phyloP scores from a whole-genome alignment of 352 stramenopile genomes.

The Aphanomyces invadans region DNA sequence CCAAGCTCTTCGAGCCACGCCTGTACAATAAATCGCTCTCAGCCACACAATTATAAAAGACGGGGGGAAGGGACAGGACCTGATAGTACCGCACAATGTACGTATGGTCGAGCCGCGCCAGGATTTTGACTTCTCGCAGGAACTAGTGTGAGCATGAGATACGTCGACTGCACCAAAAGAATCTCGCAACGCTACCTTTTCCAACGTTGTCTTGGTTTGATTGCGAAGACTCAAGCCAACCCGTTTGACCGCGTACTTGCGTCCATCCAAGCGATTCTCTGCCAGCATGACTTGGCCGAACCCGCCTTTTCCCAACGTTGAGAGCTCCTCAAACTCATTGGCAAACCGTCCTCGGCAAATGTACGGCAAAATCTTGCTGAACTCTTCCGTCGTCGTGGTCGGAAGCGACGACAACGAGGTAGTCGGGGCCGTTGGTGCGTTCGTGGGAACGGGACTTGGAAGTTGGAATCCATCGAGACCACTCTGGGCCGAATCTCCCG shows the following conservation, averaged over 20 bases:
- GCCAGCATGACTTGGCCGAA: slow-evolving; percentile 93
- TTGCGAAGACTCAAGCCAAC: slow-evolving; percentile 76
- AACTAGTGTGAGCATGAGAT: slow-evolving; percentile 61
- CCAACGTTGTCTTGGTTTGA: slow-evolving; percentile 85
- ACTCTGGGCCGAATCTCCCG: not conserved
- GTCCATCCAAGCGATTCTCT: slow-evolving; percentile 89
- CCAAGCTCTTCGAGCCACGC: slow-evolving; percentile 86
- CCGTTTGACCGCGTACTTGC: slow-evolving; percentile 91
- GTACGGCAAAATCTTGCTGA: slow-evolving; percentile 54
- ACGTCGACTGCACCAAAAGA: no score
- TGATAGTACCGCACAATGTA: slow-evolving; percentile 92
- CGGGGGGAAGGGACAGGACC: no score
- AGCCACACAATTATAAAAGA: no score
- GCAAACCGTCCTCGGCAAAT: slow-evolving; percentile 77
- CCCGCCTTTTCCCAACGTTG: slow-evolving; percentile 86
- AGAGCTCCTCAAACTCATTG: slow-evolving; percentile 79
- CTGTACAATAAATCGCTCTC: no score
- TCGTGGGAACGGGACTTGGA: slow-evolving; percentile 31
- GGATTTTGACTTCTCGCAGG: slow-evolving; percentile 88
- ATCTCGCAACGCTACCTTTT: slow-evolving; percentile 47
- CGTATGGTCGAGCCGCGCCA: slow-evolving; percentile 86
- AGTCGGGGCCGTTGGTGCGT: slow-evolving; percentile 36
- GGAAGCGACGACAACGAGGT: slow-evolving; percentile 29
- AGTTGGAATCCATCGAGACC: no score
- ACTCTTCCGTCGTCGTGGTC: slow-evolving; percentile 44